Conservation (phyloP, 805 yeast genomes). For the Komagataella populi region DNA sequence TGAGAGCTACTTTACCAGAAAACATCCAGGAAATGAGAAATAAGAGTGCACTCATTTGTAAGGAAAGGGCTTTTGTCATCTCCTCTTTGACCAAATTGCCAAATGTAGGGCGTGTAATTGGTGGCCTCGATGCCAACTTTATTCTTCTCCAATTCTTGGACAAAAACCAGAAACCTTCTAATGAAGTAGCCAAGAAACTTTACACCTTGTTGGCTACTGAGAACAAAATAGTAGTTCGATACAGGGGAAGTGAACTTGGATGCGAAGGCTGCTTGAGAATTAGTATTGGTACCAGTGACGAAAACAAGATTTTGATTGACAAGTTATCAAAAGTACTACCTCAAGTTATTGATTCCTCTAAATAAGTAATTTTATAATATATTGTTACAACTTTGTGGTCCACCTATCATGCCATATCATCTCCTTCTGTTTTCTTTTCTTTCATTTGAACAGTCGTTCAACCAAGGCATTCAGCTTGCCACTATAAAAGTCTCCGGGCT, state of each 20-base stretch:
- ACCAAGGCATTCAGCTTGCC: not conserved
- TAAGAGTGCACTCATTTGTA: constrained; percentile 32
- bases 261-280: constrained; percentile 82
- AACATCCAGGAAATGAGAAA: constrained; percentile 48
- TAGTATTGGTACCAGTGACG: constrained; percentile 74
- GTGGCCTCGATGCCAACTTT: constrained; percentile 82
- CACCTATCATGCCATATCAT: not conserved
- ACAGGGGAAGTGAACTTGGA: constrained; percentile 81
- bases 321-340: constrained; percentile 20
- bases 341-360: not conserved
- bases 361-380: no score
- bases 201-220: constrained; percentile 61
- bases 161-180: constrained; percentile 48
- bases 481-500: not conserved
- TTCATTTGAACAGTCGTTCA: not conserved
- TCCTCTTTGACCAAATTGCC: constrained; percentile 38
- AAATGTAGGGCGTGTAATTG: constrained; percentile 63
- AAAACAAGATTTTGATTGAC: constrained; percentile 44
- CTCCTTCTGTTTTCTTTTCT: not conserved
- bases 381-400: not conserved
- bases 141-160: constrained; percentile 60
- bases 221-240: constrained; percentile 75
- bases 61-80: constrained; percentile 43
- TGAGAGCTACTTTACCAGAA: constrained; percentile 49
- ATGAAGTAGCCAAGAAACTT: constrained; percentile 48